phyloP scores from a whole-genome alignment of 257 asterid genomes.

The Solanum pimpinellifolium region DNA sequence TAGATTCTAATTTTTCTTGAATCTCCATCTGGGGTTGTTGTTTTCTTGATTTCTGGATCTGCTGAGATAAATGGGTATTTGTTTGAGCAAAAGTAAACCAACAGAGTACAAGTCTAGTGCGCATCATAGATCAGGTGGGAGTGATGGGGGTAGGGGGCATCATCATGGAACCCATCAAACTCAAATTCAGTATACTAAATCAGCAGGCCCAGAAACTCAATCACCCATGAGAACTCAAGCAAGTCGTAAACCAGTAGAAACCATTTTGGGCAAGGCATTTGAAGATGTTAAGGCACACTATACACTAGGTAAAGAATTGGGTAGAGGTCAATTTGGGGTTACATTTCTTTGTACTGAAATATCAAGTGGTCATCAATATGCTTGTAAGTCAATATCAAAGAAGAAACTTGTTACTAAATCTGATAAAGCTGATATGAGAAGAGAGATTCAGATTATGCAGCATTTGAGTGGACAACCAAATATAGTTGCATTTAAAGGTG shows the following conservation, averaged over 20 bases:
- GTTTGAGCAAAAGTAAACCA: conserved; percentile 10
- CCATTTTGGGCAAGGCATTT: conserved; percentile 52
- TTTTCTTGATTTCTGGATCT: background rate
- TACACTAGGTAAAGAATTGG: conserved; percentile 51
- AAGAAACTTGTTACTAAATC: conserved; percentile 43
- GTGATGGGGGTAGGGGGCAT: background rate
- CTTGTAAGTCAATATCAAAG: conserved; percentile 71
- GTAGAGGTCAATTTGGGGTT: conserved; percentile 71
- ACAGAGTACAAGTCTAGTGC: conserved; percentile 2
- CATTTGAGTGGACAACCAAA: conserved; percentile 72
- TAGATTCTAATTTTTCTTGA: background rate
- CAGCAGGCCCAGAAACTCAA: conserved; percentile 40
- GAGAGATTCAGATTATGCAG: conserved; percentile 79
- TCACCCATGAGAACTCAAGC: conserved; percentile 13
- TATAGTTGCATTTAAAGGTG: conserved; percentile 63
- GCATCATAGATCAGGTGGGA: conserved; percentile 8
- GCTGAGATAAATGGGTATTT: conserved; percentile 10
- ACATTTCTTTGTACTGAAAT: conserved; percentile 45
- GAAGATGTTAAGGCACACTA: conserved; percentile 40
- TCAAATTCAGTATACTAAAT: conserved; percentile 36
- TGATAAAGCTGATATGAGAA: conserved; percentile 65
- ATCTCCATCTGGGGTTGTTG: background rate
- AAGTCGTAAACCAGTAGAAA: conserved; percentile 24
- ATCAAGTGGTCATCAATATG: conserved; percentile 34
- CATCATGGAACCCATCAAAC: conserved; percentile 5